Base-by-base conservation (phyloP, 768 basidiomycete genomes). In the Mycena olivaceomarginata region DNA sequence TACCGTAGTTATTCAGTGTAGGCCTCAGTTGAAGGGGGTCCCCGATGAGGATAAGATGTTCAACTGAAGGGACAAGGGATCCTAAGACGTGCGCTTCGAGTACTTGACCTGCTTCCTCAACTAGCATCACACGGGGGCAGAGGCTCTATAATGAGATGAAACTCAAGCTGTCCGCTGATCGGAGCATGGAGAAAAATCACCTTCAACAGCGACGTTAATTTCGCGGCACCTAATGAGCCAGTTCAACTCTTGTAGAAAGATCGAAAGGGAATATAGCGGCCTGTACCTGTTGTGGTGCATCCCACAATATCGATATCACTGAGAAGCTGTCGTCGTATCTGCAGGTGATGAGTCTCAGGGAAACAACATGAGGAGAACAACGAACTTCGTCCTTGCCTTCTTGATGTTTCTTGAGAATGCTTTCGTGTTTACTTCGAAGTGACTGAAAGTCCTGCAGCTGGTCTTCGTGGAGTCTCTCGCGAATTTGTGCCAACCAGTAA, bases 91-190 rank as follows among this genome's bases (percentile, higher is more conserved):
- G 95, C 4, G 95, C 93, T 84, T 96, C 95, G 40, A 96, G 88
- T 2, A 96, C 94, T 84, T 96, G 95, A 0, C 95, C 95, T 0
- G 95, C 95, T 82, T 96, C 95, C 82, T 96, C 95, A 0, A 96
- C 93, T 64, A 96, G 85, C 63, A 95, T 81, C 0, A 95, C 90
- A 43, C 88, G 89, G 0, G 94, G 94, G 6, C 81, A 85, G 7
- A 95, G 81, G 16, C 90, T 90, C 93, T 94, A 67, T 5, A 45
- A 12, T 15, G 43, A 18, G 2, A 45, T 78, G 22, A 78, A 64
- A 46, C 41, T 56, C n/a, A 59, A 20, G 16, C 74, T 9, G 39
- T 43, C 53, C n/a, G 22, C 62, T 22, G 72, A 39, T 45, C 13
- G 46, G n/a, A 25, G 79, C 85, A 45, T 31, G 31, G 31, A 31